Base-by-base conservation (phyloP, 176 grass and related monocot species). In the Bolboschoenus planiculmis region DNA sequence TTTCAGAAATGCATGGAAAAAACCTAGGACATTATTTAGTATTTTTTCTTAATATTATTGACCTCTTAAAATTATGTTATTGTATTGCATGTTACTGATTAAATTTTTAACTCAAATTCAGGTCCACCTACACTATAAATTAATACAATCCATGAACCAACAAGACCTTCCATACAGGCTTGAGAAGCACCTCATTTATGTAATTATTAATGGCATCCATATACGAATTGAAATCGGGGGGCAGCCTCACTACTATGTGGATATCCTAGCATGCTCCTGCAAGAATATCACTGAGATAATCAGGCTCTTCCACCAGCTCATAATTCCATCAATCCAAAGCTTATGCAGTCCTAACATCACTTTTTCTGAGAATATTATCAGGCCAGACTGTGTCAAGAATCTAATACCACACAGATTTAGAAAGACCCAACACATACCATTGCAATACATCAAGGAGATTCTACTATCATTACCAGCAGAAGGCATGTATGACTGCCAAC, bases 101-200 rank as follows among this genome's bases (percentile, higher is more conserved):
- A 34, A n/a, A 40, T 72, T n/a, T 73, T 66, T 10, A 72, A 47
- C 15, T 80, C 27, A 7, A 75, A 76, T 88, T 46, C 86, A 98
- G 95, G 95, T 98, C 59, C 89, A 91, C 80, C 82, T 98, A 53
- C 90, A 95, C 84, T 95, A 89, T 80, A 94, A 90, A 83, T 81
- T 91, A 81, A 65, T 87, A 81, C 71, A 80, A 62, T 72, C 81
- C 0, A 81, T 78, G 53, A 81, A 70, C 18, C 88, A 91, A 79
- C 79, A 87, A 70, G 90, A 68, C 46, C 56, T 76, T 48, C 46
- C 86, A 40, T 95, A 98, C 79, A 92, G 74, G 56, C 80, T 98
- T 75, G 89, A 95, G 83, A 93, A 95, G 73, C 87, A 91, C 83
- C 87, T 95, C 73, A 95, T 98, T 81, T 88, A 81, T 83, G 84